Percentiles rank a stretch among this genome's conserved stretches.
Evolutionary conservation across 2,329 filamentous ascomycete genomes (phyloP).

Genomic region (Alternaria metachromatica): DNA sequence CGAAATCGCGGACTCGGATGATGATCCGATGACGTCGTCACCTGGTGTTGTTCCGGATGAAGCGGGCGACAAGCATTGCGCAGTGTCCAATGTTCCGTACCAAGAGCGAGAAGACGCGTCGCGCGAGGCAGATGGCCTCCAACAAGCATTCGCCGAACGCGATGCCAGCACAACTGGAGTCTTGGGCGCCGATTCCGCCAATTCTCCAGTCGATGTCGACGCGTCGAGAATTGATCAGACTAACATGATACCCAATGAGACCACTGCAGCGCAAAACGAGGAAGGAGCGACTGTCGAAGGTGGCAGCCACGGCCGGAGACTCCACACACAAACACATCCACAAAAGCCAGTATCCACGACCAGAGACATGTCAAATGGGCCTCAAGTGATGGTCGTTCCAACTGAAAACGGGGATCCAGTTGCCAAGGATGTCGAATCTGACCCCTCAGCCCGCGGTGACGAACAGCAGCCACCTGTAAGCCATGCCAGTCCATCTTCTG

Average conservation of each 20-base stretch:
- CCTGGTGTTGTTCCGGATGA: constrained; percentile 21
- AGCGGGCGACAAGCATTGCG: constrained; percentile 30
- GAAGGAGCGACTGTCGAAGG: not conserved
- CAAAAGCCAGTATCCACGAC: not conserved
- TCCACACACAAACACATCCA: not conserved
- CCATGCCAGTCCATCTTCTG: not conserved
- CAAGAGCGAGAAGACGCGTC: constrained; percentile 30
- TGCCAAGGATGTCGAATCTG: not conserved
- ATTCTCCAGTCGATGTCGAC: constrained; percentile 16
- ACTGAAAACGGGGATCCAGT: not conserved
- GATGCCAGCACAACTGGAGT: constrained; percentile 14
- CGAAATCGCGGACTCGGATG: constrained; percentile 45
- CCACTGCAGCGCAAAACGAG: not conserved
- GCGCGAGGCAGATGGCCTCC: constrained; percentile 18
- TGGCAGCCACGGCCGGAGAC: not conserved
- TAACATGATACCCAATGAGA: constrained; percentile 14
- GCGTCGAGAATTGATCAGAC: constrained; percentile 8
- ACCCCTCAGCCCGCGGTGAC: not conserved
- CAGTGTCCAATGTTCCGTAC: constrained; percentile 12
- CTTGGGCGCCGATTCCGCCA: constrained; percentile 19
- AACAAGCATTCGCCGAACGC: constrained; percentile 20
- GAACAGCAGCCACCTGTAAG: not conserved
- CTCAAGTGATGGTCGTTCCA: not conserved
- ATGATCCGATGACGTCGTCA: constrained; percentile 41
- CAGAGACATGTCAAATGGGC: not conserved